A percentile compares a stretch with the other conserved stretches of the same genome.
Evolutionary conservation across 2,329 filamentous ascomycete species (phyloP).

Genomic region (Phoma herbarum): DNA sequence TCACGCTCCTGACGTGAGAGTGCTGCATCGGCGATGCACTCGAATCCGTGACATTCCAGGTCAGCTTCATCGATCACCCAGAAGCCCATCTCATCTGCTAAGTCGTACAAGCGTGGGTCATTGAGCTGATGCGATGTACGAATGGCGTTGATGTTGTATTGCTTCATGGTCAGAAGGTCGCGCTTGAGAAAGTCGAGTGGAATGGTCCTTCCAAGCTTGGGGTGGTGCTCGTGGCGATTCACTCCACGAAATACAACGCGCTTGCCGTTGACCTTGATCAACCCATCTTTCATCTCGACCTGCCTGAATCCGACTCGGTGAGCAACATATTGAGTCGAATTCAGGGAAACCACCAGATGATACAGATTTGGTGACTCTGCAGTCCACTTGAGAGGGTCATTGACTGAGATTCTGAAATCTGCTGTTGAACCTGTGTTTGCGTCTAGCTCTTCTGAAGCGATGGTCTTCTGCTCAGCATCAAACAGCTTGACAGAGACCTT

Average conservation of each 20-base stretch:
- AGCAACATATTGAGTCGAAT: slow-evolving; percentile 52
- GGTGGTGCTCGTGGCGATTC: slow-evolving; percentile 77
- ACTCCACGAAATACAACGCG: slow-evolving; percentile 69
- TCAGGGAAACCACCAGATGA: slow-evolving; percentile 58
- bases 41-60: slow-evolving; percentile 58
- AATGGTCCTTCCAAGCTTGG: slow-evolving; percentile 68
- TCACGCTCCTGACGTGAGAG: slow-evolving; percentile 38
- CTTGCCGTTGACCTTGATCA: slow-evolving; percentile 70
- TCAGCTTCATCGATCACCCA: slow-evolving; percentile 69
- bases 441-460: slow-evolving; percentile 25
- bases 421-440: slow-evolving; percentile 27
- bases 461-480: slow-evolving; percentile 50
- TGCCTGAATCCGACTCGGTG: slow-evolving; percentile 71
- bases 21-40: slow-evolving; percentile 46
- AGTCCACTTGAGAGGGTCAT: slow-evolving; percentile 71
- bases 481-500: slow-evolving; percentile 57
- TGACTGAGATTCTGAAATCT: slow-evolving; percentile 55
- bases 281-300: slow-evolving; percentile 68
- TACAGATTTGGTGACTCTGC: slow-evolving; percentile 73
- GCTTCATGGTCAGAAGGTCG: slow-evolving; percentile 74
- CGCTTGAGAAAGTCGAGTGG: slow-evolving; percentile 68
- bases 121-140: slow-evolving; percentile 74
- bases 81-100: slow-evolving; percentile 72
- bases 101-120: slow-evolving; percentile 66
- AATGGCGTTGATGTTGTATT: slow-evolving; percentile 74